Conservation (phyloP, 2,329 filamentous ascomycete species). For the Fusarium avenaceum region DNA sequence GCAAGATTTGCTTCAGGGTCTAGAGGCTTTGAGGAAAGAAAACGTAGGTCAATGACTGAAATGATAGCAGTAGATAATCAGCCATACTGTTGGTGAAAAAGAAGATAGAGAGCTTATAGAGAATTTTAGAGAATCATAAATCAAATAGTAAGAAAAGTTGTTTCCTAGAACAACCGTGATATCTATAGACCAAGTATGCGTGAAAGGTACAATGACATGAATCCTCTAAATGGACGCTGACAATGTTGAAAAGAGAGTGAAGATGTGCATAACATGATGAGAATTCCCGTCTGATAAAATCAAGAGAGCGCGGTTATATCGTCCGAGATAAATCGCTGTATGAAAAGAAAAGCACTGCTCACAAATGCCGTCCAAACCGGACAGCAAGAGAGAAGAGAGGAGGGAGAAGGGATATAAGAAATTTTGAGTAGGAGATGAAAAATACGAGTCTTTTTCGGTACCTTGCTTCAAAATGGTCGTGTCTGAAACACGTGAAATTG, state of each 20-base stretch:
- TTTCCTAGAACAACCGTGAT: slow-evolving; percentile 4
- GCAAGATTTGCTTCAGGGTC: slow-evolving; percentile 77
- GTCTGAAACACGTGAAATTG: neutral
- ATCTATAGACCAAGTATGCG: slow-evolving; percentile 4
- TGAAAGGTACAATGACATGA: slow-evolving; percentile 5
- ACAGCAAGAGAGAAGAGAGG: neutral
- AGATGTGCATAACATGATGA: slow-evolving; percentile 8
- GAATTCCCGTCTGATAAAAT: slow-evolving; percentile 9
- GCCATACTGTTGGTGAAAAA: neutral
- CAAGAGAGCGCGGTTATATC: slow-evolving; percentile 23
- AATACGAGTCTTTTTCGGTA: slow-evolving; percentile 1
- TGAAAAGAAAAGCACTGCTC: neutral
- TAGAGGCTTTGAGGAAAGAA: slow-evolving; percentile 64
- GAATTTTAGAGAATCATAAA: slow-evolving; percentile 8
- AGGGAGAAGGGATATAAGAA: neutral
- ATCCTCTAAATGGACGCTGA: slow-evolving; percentile 6
- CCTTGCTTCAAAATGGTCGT: neutral
- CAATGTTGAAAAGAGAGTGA: slow-evolving; percentile 6
- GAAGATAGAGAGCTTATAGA: slow-evolving; percentile 1
- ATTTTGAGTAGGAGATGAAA: neutral
- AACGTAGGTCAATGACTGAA: neutral
- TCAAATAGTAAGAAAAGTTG: slow-evolving; percentile 1
- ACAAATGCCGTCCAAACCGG: neutral
- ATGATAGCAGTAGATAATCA: neutral
- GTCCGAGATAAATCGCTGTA: slow-evolving; percentile 8